Evolutionary conservation across 2,329 filamentous ascomycete species (phyloP), one percentile per base, ranked within the genome.

Genomic region (Colletotrichum tamarilloi): DNA sequence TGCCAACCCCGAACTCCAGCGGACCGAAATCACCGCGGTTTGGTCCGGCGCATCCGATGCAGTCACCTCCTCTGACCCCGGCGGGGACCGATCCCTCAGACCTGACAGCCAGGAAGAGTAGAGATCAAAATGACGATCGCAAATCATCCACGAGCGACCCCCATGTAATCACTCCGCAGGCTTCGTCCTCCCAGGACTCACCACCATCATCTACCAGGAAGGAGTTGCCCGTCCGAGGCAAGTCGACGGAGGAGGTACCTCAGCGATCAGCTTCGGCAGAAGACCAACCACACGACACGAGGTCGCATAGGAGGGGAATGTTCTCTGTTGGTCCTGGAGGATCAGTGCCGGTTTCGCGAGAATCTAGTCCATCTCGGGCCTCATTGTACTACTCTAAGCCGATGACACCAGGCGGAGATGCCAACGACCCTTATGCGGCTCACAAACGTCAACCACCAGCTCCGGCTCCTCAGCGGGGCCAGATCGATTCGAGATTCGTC

Each of bases 1-100:
- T 91, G 70, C 87, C 90, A 53, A 92, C 92, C 67, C 92, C 91
- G 64, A 90, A 84, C 75, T 92, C 92, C 75, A 92, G 92, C 66
- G 86, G 86, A 72, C 89, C 88, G 77, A 88, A 89, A 74, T 95
- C 93, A 70, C 92, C 93, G 35, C 88, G 88, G 80, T 85, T 91
- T 53, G 93, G 92, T 75, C 92, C 94, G 73, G 88, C 89, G 74
- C 91, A 92, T 72, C 90, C 93, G 70, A 90, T 97, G 84, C 93
- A 96, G 77, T 97, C 95, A 12, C 96, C 96, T 76, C 95, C 95
- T 55, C 88, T 98, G 65, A 98, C 95, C 14, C 96, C 96, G 22
- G 92, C 95, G 67, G 95, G 92, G 64, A 96, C 94, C 56, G 84
- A 84, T 24, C 83, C 83, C 46, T 79, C 80, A 53, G 85, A 86